A percentile compares a stretch with the other conserved stretches of the same genome.
Conservation (phyloP, 139 green algal species). For the Coccomyxa sp. region DNA sequence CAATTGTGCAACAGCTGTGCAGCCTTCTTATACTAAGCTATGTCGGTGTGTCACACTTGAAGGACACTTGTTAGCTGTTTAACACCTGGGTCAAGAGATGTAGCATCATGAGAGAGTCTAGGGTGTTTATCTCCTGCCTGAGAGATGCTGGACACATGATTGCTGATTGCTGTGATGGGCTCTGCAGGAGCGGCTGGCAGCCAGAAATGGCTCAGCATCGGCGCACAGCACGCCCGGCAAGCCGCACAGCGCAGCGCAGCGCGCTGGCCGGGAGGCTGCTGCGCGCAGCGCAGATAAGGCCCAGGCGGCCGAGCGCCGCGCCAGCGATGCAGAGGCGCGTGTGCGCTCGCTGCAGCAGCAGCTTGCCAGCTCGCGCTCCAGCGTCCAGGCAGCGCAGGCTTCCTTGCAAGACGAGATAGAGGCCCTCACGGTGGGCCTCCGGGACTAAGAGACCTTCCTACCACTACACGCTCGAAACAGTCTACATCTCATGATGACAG, state of each 20-base stretch:
- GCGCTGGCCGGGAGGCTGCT: neutral
- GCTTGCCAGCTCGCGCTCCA: conserved; percentile 6
- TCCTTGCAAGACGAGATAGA: conserved; percentile 16
- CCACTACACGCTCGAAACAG: too few relatives aligned
- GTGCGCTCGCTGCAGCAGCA: conserved; percentile 3
- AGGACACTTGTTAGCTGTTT: too few relatives aligned
- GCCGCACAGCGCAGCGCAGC: neutral
- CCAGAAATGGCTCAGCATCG: neutral
- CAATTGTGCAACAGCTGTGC: too few relatives aligned
- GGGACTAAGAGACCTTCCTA: too few relatives aligned
- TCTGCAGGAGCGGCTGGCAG: neutral
- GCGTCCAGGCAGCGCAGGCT: conserved; percentile 1
- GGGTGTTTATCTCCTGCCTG: too few relatives aligned
- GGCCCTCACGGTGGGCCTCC: conserved; percentile 5
- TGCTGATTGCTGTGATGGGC: neutral
- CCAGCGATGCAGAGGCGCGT: conserved; percentile 9
- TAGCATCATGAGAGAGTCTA: too few relatives aligned
- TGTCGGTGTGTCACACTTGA: too few relatives aligned
- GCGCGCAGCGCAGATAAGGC: neutral
- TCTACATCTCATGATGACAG: too few relatives aligned
- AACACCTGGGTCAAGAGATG: too few relatives aligned
- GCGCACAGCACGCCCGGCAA: neutral
- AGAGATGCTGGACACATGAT: too few relatives aligned
- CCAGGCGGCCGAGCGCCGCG: neutral
- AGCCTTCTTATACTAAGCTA: too few relatives aligned